Evolutionary conservation across 169 alveolate genomes (phyloP), one percentile per base, ranked within the genome.

Genomic region (Cryptosporidium ubiquitum): DNA sequence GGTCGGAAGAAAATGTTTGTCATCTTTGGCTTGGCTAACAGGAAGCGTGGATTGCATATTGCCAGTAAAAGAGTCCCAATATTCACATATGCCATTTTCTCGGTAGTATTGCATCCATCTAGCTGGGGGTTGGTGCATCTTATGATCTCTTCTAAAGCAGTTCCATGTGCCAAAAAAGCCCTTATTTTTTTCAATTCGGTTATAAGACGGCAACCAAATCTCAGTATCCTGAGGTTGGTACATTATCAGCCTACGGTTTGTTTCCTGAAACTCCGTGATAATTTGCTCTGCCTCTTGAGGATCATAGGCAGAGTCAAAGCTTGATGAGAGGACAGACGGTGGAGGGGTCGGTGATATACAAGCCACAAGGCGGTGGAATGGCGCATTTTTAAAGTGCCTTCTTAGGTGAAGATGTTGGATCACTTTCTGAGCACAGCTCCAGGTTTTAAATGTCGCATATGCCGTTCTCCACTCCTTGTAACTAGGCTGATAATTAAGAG

Each of bases 401-500:
- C 92, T 68, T 14, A 91, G 85, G 42, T 92, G 92, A 35, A 92
- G 84, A 52, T 85, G 74, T 31, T 92, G 91, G 18, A 92, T 92
- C 7, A 92, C 94, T 69, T 92, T 92, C 61, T 85, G 84, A 51
- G 94, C 94, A 71, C 92, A 70, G 44, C 66, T 86, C 91, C 92
- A 92, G 18, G 92, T 92, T 51, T 75, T 85, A 47, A 92, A 92
- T 18, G 85, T 91, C 31, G 92, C 91, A 86, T 91, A 92, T 61
- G 94, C 94, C 26, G 92, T 91, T 29, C 93, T 91, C 94, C 94
- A 92, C 58, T 92, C 92, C 39, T 86, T 92, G 35, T 91, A 61
- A 10, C 92, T 91, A 75, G 93, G 91, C 39, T 92, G 92, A 66
- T 92, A 92, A 49, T 92, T 92, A 33, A 92, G 71, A 68, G 91